These are phyloP conservation scores for Samsoniella hepiali DNA, from an alignment of 2,329 filamentous ascomycete species.

Conservation along the genomic window DNA sequence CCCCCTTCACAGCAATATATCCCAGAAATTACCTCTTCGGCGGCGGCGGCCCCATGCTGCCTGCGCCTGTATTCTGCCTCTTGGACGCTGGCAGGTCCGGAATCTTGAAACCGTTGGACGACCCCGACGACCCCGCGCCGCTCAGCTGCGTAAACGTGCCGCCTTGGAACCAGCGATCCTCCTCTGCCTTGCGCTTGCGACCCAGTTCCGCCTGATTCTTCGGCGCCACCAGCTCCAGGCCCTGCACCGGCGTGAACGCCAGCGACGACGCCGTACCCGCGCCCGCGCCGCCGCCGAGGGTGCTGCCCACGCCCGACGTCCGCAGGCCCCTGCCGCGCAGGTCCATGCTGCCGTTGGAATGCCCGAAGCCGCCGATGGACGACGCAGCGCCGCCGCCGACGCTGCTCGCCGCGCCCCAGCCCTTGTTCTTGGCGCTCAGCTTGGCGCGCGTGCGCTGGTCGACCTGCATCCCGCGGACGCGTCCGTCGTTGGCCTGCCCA, in stretches of 20 bases:
- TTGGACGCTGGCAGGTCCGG: conserved; percentile 72
- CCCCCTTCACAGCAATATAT: background rate
- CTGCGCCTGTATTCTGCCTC: conserved; percentile 63
- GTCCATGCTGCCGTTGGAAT: conserved; percentile 56
- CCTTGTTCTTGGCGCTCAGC: conserved; percentile 90
- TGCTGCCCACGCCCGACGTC: conserved; percentile 75
- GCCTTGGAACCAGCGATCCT: conserved; percentile 94
- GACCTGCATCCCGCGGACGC: conserved; percentile 82
- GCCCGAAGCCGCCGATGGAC: conserved; percentile 75
- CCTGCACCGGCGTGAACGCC: conserved; percentile 91
- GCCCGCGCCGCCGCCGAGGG: conserved; percentile 44
- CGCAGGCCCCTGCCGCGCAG: conserved; percentile 77
- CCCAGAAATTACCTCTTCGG: conserved; percentile 8
- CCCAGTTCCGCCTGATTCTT: conserved; percentile 84
- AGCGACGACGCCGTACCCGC: conserved; percentile 81
- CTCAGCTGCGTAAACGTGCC: conserved; percentile 90
- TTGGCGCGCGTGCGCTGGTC: conserved; percentile 92
- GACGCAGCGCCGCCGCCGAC: conserved; percentile 69
- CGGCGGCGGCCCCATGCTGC: conserved; percentile 40
- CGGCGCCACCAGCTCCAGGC: conserved; percentile 90
- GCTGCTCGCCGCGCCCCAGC: conserved; percentile 76
- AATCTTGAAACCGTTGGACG: conserved; percentile 69
- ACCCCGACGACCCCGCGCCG: conserved; percentile 25
- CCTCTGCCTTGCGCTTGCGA: conserved; percentile 88
- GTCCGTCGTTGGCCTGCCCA: conserved; percentile 81